A percentile compares a stretch with the other conserved stretches of the same genome.
Evolutionary conservation across 2,329 filamentous ascomycete genomes (phyloP).

Genomic region (Sporothrix pallida): DNA sequence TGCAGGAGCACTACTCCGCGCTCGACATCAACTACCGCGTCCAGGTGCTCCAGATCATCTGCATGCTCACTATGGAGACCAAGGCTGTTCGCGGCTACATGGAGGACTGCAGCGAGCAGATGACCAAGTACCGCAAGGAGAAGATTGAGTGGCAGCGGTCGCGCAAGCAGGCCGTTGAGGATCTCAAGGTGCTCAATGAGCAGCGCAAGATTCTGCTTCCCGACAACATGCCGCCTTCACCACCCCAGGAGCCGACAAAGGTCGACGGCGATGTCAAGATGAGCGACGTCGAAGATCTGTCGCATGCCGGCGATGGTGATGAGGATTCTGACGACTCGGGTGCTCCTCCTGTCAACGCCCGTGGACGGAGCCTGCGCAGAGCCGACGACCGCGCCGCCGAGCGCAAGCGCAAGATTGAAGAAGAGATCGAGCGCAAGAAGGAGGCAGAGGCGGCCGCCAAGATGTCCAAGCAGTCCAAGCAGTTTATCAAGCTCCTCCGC

Average conservation of each 20-base stretch:
- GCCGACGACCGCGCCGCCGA: conserved; percentile 73
- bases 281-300: conserved; percentile 68
- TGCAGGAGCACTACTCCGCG: conserved; percentile 71
- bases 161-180: conserved; percentile 70
- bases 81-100: conserved; percentile 86
- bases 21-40: conserved; percentile 85
- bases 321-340: conserved; percentile 73
- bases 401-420: conserved; percentile 76
- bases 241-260: conserved; percentile 57
- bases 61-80: conserved; percentile 83
- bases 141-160: conserved; percentile 91
- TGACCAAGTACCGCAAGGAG: conserved; percentile 93
- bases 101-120: conserved; percentile 88
- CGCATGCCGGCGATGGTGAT: conserved; percentile 55
- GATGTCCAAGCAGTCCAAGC: conserved; percentile 79
- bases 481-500: conserved; percentile 84
- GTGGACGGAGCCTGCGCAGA: conserved; percentile 63
- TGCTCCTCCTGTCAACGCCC: conserved; percentile 55
- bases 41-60: conserved; percentile 80
- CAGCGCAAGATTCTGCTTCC: conserved; percentile 75
- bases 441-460: conserved; percentile 69
- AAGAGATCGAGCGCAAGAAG: conserved; percentile 70
- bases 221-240: conserved; percentile 72
- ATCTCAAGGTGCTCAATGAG: conserved; percentile 72
- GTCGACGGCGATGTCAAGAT: conserved; percentile 65